Conservation (phyloP, 176 grass and related monocot genomes). For the Stipa capillata region DNA sequence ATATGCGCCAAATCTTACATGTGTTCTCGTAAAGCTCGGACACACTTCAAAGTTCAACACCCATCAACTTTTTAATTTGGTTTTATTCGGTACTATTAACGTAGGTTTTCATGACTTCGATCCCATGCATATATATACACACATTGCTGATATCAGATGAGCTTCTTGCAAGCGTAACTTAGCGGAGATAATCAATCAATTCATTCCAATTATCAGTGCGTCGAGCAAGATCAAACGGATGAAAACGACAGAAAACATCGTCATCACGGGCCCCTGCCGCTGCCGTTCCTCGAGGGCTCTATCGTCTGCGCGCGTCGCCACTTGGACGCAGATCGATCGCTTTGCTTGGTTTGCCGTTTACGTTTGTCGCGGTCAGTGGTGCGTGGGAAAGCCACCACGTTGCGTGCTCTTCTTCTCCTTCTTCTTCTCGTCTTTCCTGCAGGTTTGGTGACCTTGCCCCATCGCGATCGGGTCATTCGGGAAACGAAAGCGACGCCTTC, state of each 20-base stretch:
- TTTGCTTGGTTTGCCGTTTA: conserved; percentile 38
- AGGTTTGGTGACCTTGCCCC: not conserved
- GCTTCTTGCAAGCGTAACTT: not conserved
- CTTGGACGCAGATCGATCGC: not conserved
- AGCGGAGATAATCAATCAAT: not conserved
- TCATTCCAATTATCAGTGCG: not conserved
- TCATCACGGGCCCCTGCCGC: not conserved
- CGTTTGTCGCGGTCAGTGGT: conserved; percentile 13
- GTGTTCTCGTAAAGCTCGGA: not conserved
- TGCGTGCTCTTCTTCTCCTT: not conserved
- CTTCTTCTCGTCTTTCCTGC: not conserved
- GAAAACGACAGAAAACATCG: not conserved
- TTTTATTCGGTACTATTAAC: too few relatives aligned
- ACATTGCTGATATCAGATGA: not conserved
- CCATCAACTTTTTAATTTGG: not conserved
- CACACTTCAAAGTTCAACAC: not conserved
- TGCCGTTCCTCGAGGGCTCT: not conserved
- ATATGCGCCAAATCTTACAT: not conserved
- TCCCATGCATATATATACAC: not conserved
- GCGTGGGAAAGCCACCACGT: conserved; percentile 19
- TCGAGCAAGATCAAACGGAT: not conserved
- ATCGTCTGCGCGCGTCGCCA: not conserved
- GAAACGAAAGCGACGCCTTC: not conserved
- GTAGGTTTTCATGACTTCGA: too few relatives aligned
- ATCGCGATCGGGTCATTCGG: not conserved